These are phyloP conservation scores for Eucalyptus albens DNA, from an alignment of 345 rosid species.

Conservation along the genomic window DNA sequence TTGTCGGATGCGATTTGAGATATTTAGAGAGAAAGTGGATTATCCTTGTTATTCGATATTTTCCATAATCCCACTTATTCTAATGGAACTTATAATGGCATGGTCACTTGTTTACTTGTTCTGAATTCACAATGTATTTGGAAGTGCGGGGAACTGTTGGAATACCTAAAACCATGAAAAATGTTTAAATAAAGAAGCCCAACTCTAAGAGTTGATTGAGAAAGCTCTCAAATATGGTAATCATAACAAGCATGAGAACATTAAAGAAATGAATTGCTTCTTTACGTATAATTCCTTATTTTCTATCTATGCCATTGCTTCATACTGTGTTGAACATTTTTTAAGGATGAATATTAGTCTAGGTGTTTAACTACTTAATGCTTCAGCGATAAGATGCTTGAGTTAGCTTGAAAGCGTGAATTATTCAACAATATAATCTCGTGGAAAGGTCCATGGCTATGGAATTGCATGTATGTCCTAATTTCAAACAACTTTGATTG, in stretches of 20 bases:
- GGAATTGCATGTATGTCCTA: background rate
- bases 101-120: background rate
- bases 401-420: background rate
- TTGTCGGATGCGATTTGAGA: background rate
- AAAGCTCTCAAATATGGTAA: background rate
- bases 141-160: background rate
- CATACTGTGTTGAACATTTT: background rate
- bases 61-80: background rate
- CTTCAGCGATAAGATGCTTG: background rate
- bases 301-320: background rate
- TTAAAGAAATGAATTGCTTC: background rate
- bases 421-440: background rate
- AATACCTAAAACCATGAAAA: background rate
- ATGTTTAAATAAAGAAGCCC: background rate
- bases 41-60: background rate
- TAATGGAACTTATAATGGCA: background rate
- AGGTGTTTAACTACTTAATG: background rate
- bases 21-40: background rate
- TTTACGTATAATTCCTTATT: background rate
- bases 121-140: background rate
- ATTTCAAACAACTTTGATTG: background rate
- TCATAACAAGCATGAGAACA: background rate
- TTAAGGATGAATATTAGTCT: background rate
- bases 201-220: background rate
- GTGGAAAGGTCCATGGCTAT: background rate